phyloP scores from a whole-genome alignment of 2,329 filamentous ascomycete genomes.

The Chaetomium olivaceum region DNA sequence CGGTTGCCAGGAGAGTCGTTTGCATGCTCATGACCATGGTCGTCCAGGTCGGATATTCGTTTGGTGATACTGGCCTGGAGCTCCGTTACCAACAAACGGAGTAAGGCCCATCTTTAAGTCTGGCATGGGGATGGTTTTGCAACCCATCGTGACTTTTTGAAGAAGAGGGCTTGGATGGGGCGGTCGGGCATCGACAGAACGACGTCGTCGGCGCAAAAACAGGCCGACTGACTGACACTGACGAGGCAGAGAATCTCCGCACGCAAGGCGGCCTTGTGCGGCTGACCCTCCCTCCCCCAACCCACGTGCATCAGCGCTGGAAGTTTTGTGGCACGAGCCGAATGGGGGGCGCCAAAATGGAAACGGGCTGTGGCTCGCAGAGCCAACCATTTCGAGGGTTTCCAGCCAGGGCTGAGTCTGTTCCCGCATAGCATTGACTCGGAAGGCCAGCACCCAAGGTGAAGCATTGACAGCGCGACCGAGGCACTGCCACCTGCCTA shows the following conservation, averaged over 20 bases:
- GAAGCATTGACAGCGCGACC: background rate
- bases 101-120: background rate
- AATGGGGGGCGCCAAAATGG: background rate
- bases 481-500: background rate
- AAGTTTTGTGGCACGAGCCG: background rate
- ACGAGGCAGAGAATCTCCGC: background rate
- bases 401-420: background rate
- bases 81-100: background rate
- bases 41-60: too few relatives aligned
- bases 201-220: background rate
- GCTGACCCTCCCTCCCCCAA: background rate
- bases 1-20: background rate
- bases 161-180: background rate
- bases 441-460: too few relatives aligned
- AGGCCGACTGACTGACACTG: background rate
- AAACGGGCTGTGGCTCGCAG: background rate
- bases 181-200: background rate
- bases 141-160: background rate
- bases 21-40: background rate
- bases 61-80: background rate
- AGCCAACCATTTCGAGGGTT: background rate
- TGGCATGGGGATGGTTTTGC: background rate
- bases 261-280: background rate
- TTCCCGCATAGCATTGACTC: background rate
- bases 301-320: background rate